Evolutionary conservation across 208 protist genomes (phyloP).

Genomic region (Wallacemonas collosoma): DNA sequence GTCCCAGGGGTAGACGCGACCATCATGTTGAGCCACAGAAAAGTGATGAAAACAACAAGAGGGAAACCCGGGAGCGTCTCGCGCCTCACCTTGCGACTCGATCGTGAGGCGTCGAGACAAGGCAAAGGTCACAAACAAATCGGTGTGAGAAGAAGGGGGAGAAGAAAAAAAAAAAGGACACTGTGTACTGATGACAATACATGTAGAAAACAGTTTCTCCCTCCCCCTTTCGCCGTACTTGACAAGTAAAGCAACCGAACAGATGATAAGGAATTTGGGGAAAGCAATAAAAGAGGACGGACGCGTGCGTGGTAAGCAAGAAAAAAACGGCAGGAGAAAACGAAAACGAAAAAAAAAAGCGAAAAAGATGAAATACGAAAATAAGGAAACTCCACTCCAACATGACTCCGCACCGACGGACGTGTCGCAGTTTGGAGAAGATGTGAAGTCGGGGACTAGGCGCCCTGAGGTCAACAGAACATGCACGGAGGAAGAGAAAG

Average conservation of each 20-base stretch:
- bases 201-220: neutral
- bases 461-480: neutral
- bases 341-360: slow-evolving; percentile 10
- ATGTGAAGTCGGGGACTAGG: neutral
- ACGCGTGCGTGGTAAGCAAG: slow-evolving; percentile 15
- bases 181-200: too few species aligned
- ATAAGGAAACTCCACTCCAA: slow-evolving; percentile 4
- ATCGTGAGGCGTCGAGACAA: too few species aligned
- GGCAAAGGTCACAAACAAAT: too few species aligned
- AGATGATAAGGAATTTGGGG: neutral
- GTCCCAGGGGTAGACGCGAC: too few species aligned
- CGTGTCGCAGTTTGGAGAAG: slow-evolving; percentile 12
- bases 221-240: neutral
- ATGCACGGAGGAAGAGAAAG: slow-evolving; percentile 21
- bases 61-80: too few species aligned
- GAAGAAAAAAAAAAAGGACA: slow-evolving; percentile 21
- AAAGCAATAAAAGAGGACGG: slow-evolving; percentile 15
- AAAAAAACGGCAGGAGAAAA: slow-evolving; percentile 13
- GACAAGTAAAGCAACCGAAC: slow-evolving; percentile 1
- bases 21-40: too few species aligned
- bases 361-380: slow-evolving; percentile 19
- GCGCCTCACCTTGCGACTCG: too few species aligned
- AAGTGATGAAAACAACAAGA: too few species aligned
- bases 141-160: too few species aligned
- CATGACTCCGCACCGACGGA: neutral